phyloP scores from a whole-genome alignment of 2,329 filamentous ascomycete species.

The Xylariaceae sp. region DNA sequence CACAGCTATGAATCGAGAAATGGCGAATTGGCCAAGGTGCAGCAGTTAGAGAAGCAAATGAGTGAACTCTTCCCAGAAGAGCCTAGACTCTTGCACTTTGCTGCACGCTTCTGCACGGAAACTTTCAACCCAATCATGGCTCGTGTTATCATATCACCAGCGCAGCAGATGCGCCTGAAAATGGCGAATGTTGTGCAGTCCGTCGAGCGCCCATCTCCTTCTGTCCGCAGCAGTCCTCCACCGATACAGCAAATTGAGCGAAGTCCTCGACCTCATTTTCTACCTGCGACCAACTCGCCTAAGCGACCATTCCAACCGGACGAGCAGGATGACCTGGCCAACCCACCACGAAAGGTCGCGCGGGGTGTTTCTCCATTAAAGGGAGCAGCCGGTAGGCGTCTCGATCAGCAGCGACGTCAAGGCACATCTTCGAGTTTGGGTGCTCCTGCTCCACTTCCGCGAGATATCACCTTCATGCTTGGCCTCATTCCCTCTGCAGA shows the following conservation, averaged over 20 bases:
- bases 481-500: constrained; percentile 71
- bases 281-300: constrained; percentile 45
- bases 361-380: constrained; percentile 93
- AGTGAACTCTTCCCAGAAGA: constrained; percentile 88
- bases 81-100: constrained; percentile 69
- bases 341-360: constrained; percentile 78
- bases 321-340: constrained; percentile 66
- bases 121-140: constrained; percentile 78
- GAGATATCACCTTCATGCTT: constrained; percentile 61
- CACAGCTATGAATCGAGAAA: constrained; percentile 94
- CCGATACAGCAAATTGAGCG: constrained; percentile 27
- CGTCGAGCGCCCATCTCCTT: constrained; percentile 45
- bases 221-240: constrained; percentile 41
- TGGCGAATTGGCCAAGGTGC: constrained; percentile 86
- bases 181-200: constrained; percentile 44
- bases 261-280: constrained; percentile 46
- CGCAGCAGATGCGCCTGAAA: constrained; percentile 69
- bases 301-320: constrained; percentile 61
- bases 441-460: constrained; percentile 64
- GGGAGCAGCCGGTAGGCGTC: constrained; percentile 77
- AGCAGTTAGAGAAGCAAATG: constrained; percentile 90
- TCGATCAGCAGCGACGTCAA: constrained; percentile 69
- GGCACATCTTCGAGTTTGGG: constrained; percentile 29
- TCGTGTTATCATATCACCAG: constrained; percentile 79
- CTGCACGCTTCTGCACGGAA: constrained; percentile 66